phyloP scores from a whole-genome alignment of 2,329 filamentous ascomycete genomes.

The Trichoderma brevicompactum region DNA sequence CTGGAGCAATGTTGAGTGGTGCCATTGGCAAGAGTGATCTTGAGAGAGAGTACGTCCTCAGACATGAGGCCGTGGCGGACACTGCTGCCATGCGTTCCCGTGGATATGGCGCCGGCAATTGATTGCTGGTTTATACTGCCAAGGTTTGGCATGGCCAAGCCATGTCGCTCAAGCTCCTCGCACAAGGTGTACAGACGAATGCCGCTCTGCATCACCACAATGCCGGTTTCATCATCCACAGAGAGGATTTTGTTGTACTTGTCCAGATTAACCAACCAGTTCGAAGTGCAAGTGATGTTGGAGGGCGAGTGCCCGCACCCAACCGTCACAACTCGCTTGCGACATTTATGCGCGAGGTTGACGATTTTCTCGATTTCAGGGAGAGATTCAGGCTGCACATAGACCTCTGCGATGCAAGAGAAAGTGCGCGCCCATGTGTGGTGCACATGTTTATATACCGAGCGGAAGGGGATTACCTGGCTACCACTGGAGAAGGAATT shows the following conservation, averaged over 20 bases:
- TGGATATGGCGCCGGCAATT: conserved; percentile 88
- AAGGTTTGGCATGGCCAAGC: conserved; percentile 85
- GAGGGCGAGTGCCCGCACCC: conserved; percentile 92
- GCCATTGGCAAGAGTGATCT: conserved; percentile 82
- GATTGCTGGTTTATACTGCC: conserved; percentile 96
- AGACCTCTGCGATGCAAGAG: conserved; percentile 85
- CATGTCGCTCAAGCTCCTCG: conserved; percentile 71
- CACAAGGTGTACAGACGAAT: conserved; percentile 80
- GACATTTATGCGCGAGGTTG: conserved; percentile 77
- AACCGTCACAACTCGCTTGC: conserved; percentile 81
- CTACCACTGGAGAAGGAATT: conserved; percentile 32
- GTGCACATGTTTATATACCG: conserved; percentile 72
- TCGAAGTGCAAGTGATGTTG: conserved; percentile 87
- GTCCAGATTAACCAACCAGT: conserved; percentile 95
- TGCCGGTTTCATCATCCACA: conserved; percentile 66
- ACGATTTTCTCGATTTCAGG: conserved; percentile 83
- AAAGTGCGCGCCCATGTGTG: conserved; percentile 96
- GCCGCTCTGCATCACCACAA: conserved; percentile 82
- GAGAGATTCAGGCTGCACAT: conserved; percentile 80
- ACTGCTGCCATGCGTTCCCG: conserved; percentile 90
- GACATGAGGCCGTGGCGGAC: conserved; percentile 82
- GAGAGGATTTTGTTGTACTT: conserved; percentile 73
- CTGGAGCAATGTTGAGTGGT: conserved; percentile 71
- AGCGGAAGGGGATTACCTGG: conserved; percentile 72
- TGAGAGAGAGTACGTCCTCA: conserved; percentile 73